Base-by-base conservation (phyloP, 1,284 basidiomycete genomes). In the Agroathelia rolfsii region DNA sequence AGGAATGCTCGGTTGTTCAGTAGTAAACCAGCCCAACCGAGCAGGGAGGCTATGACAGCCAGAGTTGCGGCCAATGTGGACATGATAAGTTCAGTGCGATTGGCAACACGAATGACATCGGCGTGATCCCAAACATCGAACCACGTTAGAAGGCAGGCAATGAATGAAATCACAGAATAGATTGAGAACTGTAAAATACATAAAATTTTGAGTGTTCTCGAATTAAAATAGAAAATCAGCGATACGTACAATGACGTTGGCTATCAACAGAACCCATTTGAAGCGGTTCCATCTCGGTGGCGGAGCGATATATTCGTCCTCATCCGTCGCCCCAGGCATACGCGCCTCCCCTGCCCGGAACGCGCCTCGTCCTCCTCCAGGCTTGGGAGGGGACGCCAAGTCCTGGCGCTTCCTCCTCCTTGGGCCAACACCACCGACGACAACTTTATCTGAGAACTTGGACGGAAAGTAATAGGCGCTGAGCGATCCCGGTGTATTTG, bases 1-100 rank as follows among this genome's bases (percentile, higher is more conserved):
- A 76, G 61, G 65, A 77, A 77, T 10, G 69, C 55, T 31, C 74
- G 71, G 51, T 73, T 74, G 62, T 77, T 77, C 47, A 77, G 66
- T 13, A 77, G 54, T 46, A 76, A 68, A 36, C 74, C 74, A 26
- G 70, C 62, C 62, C 66, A 76, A 40, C 74, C 74, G 43, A 76
- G 56, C 27, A 76, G 54, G 4, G 71, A 63, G 12, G 73, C 73
- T 37, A 75, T 50, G 33, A 72, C 49, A 34, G 60, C 65, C 23
- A 74, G 43, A 5, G 57, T 44, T 2, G 59, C 53, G 6, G 69
- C 74, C 30, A 68, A 45, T 11, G 72, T 77, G n/a, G 71, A 72
- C 27, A 75, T 57, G 49, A 72, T 63, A 33, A 76, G 60, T 50
- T 75, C 70, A 6, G 59, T 48, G 27, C 51, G 50, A 56, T 76